These are phyloP conservation scores for Apophysomyces variabilis DNA, from an alignment of 371 early-diverging fungal species.

Conservation along the genomic window DNA sequence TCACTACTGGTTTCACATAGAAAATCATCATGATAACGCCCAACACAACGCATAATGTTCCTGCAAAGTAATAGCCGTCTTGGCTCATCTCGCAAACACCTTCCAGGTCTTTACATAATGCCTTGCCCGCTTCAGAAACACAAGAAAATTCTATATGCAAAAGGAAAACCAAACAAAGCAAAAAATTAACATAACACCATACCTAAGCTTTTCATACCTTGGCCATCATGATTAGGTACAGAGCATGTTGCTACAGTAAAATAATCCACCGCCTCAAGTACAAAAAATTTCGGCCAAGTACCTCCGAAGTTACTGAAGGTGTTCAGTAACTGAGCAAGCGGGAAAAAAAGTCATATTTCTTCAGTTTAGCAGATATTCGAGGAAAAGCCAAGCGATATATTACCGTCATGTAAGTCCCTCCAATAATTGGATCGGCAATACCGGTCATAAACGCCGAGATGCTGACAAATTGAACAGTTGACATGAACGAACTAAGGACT, in stretches of 20 bases:
- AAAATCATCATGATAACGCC: conserved; percentile 62
- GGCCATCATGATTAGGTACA: conserved; percentile 39
- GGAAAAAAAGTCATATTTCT: not conserved
- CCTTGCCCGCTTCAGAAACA: conserved; percentile 23
- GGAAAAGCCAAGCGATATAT: conserved; percentile 14
- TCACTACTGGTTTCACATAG: conserved; percentile 73
- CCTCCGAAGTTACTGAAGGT: conserved; percentile 97
- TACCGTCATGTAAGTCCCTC: conserved; percentile 97
- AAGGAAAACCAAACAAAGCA: not conserved
- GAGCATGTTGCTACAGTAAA: conserved; percentile 79
- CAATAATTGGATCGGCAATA: conserved; percentile 96
- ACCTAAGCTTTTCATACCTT: conserved; percentile 33
- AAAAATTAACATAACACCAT: not conserved
- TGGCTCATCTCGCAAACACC: conserved; percentile 70
- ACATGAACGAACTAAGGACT: conserved; percentile 85
- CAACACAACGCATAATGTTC: conserved; percentile 67
- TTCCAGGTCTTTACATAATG: conserved; percentile 43
- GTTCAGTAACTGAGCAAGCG: conserved; percentile 73
- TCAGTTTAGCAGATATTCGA: not conserved
- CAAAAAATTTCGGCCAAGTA: conserved; percentile 96
- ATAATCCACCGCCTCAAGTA: conserved; percentile 92
- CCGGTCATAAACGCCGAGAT: conserved; percentile 93
- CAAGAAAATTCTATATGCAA: conserved; percentile 28
- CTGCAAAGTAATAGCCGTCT: conserved; percentile 91
- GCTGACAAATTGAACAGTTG: conserved; percentile 95